Evolutionary conservation across 2,329 filamentous ascomycete genomes (phyloP).

Genomic region (Ceratocystiopsis sp.): DNA sequence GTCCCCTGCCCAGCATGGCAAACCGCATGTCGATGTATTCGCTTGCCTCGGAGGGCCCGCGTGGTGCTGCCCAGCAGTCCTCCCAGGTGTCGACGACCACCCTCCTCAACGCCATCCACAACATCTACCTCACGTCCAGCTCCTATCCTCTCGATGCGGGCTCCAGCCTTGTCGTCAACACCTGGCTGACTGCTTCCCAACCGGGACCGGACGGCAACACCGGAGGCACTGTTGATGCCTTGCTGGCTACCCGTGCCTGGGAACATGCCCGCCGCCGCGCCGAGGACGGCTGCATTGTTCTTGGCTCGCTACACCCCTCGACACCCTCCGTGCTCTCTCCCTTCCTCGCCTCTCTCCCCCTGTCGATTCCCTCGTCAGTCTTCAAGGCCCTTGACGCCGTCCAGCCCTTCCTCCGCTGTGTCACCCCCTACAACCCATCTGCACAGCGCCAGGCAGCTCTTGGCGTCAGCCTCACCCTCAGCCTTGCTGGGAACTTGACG

Average conservation of each 20-base stretch:
- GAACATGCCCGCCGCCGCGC: constrained; percentile 89
- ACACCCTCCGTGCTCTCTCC: constrained; percentile 70
- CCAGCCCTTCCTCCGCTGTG: constrained; percentile 70
- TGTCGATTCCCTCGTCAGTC: constrained; percentile 57
- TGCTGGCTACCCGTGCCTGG: constrained; percentile 71
- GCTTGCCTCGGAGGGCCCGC: constrained; percentile 41
- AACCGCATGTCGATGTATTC: constrained; percentile 54
- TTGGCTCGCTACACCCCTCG: constrained; percentile 77
- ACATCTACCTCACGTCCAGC: constrained; percentile 64
- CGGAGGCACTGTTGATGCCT: constrained; percentile 65
- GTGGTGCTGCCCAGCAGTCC: constrained; percentile 47
- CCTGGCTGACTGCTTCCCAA: constrained; percentile 72
- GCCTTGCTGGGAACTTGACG: constrained; percentile 61
- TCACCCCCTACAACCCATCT: constrained; percentile 81
- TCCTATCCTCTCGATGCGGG: constrained; percentile 80
- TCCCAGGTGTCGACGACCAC: constrained; percentile 83
- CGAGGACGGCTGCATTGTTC: constrained; percentile 82
- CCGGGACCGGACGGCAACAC: constrained; percentile 48
- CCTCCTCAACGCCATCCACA: constrained; percentile 80
- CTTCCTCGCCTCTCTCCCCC: constrained; percentile 65
- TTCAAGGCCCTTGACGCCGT: constrained; percentile 68
- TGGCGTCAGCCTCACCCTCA: constrained; percentile 65
- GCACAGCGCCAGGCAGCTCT: constrained; percentile 65
- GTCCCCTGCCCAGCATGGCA: constrained; percentile 29
- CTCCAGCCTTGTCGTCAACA: constrained; percentile 86